A percentile compares a stretch with the other conserved stretches of the same genome.
These are phyloP conservation scores for Ceratocystis harringtonii DNA, from an alignment of 2,329 filamentous ascomycete species.

Conservation along the genomic window DNA sequence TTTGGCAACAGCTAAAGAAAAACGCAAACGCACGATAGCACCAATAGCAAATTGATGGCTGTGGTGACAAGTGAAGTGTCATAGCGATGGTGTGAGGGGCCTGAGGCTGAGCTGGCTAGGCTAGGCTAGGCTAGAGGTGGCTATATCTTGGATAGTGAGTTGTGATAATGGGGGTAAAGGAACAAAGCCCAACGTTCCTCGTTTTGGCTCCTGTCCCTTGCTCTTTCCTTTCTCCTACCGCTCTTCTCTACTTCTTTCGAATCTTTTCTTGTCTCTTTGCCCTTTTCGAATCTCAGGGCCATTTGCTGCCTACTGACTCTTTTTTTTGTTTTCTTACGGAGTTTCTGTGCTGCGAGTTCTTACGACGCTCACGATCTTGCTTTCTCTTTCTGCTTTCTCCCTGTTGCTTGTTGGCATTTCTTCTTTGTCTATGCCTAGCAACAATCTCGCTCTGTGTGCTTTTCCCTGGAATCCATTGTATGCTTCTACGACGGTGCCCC, in stretches of 20 bases:
- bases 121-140: too few relatives aligned
- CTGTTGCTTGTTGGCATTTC: background rate
- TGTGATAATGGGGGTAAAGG: background rate
- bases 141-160: too few relatives aligned
- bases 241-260: background rate
- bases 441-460: background rate
- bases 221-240: background rate
- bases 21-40: too few relatives aligned
- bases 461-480: background rate
- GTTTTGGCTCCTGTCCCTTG: background rate
- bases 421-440: background rate
- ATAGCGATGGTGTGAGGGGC: too few relatives aligned
- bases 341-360: constrained; percentile 3
- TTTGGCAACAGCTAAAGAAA: too few relatives aligned
- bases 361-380: background rate
- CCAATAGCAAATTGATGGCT: too few relatives aligned
- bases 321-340: background rate
- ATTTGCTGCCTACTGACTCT: too few relatives aligned
- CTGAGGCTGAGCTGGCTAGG: too few relatives aligned
- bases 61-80: too few relatives aligned
- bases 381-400: background rate
- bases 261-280: too few relatives aligned
- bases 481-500: background rate
- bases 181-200: background rate
- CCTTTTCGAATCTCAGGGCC: too few relatives aligned